Evolutionary conservation across 805 yeast species (phyloP), one percentile per base, ranked within the genome.

Genomic region (Saccharomycopsis javanensis): DNA sequence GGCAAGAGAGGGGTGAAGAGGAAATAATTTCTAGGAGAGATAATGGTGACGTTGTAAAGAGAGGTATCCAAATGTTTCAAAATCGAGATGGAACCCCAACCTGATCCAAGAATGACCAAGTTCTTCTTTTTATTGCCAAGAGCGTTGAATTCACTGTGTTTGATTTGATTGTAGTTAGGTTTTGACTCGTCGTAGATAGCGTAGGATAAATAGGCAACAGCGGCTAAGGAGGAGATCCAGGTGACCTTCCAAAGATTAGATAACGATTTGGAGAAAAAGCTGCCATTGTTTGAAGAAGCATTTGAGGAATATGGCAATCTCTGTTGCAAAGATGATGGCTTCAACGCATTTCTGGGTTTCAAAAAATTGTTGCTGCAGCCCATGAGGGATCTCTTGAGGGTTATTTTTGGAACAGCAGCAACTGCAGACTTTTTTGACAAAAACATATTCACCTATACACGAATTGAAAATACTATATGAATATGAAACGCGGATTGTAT

Each of bases 1-100:
- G 98, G 97, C 65, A 91, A 78, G 69, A 91, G 76, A n/a, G 98
- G 97, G 58, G 98, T 91, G 79, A 92, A 91, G 66, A 91, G 77
- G 74, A 91, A 90, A 77, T 88, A 92, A 77, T 91, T 92, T 75
- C 97, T 82, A 61, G 98, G 97, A 46, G 96, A 88, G 51, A 91
- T 86, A 57, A 91, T 83, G 53, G 89, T 82, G 54, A 91, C 97
- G 68, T 92, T 88, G 74, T 89, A 91, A 70, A 85, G 76, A 52
- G 91, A 76, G 46, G 97, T 85, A 70, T 91, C 97, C 69, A 91
- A 75, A 68, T 83, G 80, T 74, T 88, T 88, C 72, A 91, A 78
- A 60, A 90, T 74, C 5, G 96, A 83, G 55, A 91, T 85, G 11
- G 96, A 81, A 60, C 96, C 97, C 98, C 98, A 91, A 56, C 97